phyloP scores from a whole-genome alignment of 2,329 filamentous ascomycete genomes.

The Diaporthe eres region DNA sequence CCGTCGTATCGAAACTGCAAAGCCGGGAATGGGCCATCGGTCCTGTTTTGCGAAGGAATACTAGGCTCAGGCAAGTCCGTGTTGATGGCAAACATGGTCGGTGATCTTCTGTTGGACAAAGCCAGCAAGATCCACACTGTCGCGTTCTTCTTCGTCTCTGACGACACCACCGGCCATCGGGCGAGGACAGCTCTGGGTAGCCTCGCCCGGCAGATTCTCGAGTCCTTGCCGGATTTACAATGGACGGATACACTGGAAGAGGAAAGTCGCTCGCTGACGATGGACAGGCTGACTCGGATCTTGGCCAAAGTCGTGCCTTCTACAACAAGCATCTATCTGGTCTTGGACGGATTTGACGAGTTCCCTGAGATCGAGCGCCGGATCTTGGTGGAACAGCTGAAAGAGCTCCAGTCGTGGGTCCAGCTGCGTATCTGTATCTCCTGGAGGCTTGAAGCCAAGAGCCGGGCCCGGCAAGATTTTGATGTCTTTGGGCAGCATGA shows the following conservation, averaged over 20 bases:
- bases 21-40: not conserved
- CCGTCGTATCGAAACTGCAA: not conserved
- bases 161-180: not conserved
- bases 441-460: constrained; percentile 12
- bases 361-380: not conserved
- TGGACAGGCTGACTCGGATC: not conserved
- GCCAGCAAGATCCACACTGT: not conserved
- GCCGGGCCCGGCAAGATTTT: constrained; percentile 1
- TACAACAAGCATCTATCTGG: not conserved
- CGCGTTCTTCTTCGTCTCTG: constrained; percentile 8
- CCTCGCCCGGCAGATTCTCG: constrained; percentile 1
- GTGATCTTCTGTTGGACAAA: not conserved
- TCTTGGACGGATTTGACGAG: not conserved
- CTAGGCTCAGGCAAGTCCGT: constrained; percentile 15
- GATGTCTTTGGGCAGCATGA: not conserved
- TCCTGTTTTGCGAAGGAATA: not conserved
- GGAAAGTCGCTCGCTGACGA: not conserved
- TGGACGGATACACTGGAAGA: not conserved
- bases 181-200: not conserved
- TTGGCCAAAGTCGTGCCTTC: not conserved
- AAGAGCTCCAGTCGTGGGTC: constrained; percentile 14
- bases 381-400: not conserved
- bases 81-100: constrained; percentile 17
- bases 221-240: not conserved
- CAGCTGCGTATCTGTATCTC: constrained; percentile 17